Evolutionary conservation across 108 stramenopile genomes (phyloP).

Genomic region (Schizochytrium sp.): DNA sequence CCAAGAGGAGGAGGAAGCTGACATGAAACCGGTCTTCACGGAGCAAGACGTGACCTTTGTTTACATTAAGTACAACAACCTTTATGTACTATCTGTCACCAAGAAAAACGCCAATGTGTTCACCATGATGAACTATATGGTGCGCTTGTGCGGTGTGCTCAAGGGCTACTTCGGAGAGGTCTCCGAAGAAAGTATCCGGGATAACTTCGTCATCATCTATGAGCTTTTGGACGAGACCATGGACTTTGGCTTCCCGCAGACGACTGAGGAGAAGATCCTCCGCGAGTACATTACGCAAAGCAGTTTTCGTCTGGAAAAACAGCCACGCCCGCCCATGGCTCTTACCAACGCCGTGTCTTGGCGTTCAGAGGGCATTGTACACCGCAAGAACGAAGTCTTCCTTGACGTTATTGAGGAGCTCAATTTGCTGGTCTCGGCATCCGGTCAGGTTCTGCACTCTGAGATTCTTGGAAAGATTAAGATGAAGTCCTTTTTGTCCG

Average conservation of each 20-base stretch:
- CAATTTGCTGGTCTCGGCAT: slow-evolving; percentile 94
- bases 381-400: slow-evolving; percentile 99
- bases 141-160: slow-evolving; percentile 74
- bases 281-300: slow-evolving; percentile 90
- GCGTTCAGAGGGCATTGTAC: slow-evolving; percentile 98
- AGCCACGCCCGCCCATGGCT: slow-evolving; percentile 55
- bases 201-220: slow-evolving; percentile 99
- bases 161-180: slow-evolving; percentile 97
- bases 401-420: slow-evolving; percentile 99
- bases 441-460: slow-evolving; percentile 92
- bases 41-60: slow-evolving; percentile 75
- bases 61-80: slow-evolving; percentile 88
- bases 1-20: slow-evolving; percentile 77
- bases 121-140: slow-evolving; percentile 90
- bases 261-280: slow-evolving; percentile 72
- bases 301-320: slow-evolving; percentile 36
- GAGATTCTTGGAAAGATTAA: slow-evolving; percentile 91
- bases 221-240: slow-evolving; percentile 99
- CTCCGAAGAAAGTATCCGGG: slow-evolving; percentile 97
- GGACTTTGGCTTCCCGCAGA: slow-evolving; percentile 98
- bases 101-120: slow-evolving; percentile 95
- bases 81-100: slow-evolving; percentile 94
- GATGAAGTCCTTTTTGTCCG: slow-evolving; percentile 94
- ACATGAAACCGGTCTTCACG: slow-evolving; percentile 78
- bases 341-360: slow-evolving; percentile 92